Conservation (phyloP, 2,329 filamentous ascomycete genomes). For the Diaporthe ampelina region DNA sequence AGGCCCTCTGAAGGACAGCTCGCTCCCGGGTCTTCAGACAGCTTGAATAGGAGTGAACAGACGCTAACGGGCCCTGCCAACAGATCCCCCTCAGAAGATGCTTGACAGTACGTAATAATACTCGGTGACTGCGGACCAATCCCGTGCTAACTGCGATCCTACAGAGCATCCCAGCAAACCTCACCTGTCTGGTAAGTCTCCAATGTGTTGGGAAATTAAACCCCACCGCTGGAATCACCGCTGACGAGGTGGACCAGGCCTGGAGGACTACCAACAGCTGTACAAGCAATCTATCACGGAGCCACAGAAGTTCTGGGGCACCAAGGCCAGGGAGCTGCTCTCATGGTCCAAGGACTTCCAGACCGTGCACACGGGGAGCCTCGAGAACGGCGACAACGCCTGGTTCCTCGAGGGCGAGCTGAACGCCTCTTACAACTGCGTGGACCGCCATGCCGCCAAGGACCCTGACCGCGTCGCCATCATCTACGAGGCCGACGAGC, state of each 20-base stretch:
- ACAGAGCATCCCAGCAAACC: conserved; percentile 79
- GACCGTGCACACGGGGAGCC: conserved; percentile 84
- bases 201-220: conserved; percentile 21
- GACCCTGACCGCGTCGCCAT: conserved; percentile 94
- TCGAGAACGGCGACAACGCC: conserved; percentile 84
- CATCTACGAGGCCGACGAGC: conserved; percentile 98
- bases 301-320: conserved; percentile 91
- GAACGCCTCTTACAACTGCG: conserved; percentile 97
- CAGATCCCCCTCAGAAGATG: conserved; percentile 77
- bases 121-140: background rate
- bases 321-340: conserved; percentile 87
- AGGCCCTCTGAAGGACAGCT: background rate
- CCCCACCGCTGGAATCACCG: conserved; percentile 10
- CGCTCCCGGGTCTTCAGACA: conserved; percentile 27
- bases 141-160: conserved; percentile 47
- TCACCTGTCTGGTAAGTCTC: conserved; percentile 72
- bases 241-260: conserved; percentile 56
- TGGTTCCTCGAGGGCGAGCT: conserved; percentile 96
- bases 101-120: conserved; percentile 70
- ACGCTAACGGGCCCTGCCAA: conserved; percentile 44
- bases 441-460: conserved; percentile 96
- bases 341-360: conserved; percentile 93
- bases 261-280: conserved; percentile 77
- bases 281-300: conserved; percentile 90
- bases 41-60: background rate